Percentiles rank a stretch among this genome's conserved stretches.
These are phyloP conservation scores for Eucalyptus grandis DNA, from an alignment of 345 rosid genomes.

Conservation along the genomic window DNA sequence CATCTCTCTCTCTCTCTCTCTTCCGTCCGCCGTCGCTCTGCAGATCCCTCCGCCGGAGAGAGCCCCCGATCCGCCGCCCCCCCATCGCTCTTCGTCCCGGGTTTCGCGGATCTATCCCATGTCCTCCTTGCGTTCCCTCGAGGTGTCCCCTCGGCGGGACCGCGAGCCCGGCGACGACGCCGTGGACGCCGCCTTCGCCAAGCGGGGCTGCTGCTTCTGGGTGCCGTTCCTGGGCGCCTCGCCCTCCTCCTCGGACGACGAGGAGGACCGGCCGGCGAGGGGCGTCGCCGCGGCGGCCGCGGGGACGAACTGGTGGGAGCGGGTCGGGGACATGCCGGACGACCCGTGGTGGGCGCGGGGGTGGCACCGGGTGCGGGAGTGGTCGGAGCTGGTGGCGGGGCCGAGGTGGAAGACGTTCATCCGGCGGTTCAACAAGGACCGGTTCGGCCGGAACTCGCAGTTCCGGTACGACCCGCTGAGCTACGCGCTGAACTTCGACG, in stretches of 20 bases:
- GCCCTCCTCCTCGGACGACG: neutral
- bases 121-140: neutral
- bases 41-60: neutral
- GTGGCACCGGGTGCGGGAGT: conserved; percentile 22
- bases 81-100: neutral
- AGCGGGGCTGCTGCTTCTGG: conserved; percentile 3
- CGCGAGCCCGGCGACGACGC: neutral
- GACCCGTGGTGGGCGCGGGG: conserved; percentile 14
- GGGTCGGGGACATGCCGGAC: neutral
- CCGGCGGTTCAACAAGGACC: conserved; percentile 5
- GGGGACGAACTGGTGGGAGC: conserved; percentile 6
- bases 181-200: neutral
- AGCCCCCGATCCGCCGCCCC: neutral
- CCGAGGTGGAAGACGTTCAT: conserved; percentile 34
- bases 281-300: neutral
- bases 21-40: neutral
- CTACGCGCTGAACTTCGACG: conserved; percentile 83
- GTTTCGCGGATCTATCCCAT: neutral
- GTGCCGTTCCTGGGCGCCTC: neutral
- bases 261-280: neutral
- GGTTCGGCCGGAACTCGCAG: conserved; percentile 11
- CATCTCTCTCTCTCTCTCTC: neutral
- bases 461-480: conserved; percentile 75
- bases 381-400: conserved; percentile 40
- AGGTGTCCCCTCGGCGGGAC: neutral